Evolutionary conservation across 805 yeast genomes (phyloP).

Genomic region (Nakazawaea ambrosiae): DNA sequence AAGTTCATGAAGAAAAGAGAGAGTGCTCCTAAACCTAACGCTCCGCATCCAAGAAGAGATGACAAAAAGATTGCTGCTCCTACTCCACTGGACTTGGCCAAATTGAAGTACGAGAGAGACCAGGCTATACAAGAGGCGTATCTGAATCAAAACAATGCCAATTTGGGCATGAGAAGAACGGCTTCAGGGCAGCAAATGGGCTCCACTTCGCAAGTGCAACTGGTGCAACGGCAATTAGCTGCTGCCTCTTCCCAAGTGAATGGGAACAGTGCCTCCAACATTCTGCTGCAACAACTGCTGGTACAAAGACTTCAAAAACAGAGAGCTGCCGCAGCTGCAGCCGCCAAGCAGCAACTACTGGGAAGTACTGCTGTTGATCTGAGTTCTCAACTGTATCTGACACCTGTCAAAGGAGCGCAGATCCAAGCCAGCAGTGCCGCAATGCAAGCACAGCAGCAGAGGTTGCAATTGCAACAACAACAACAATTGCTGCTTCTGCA

Average conservation of each 20-base stretch:
- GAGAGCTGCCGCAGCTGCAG: not conserved
- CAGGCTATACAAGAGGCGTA: slow-evolving; percentile 75
- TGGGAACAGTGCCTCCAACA: not conserved
- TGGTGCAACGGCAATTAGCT: slow-evolving; percentile 11
- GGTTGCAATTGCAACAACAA: slow-evolving; percentile 1
- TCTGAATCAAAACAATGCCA: slow-evolving; percentile 21
- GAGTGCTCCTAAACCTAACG: slow-evolving; percentile 53
- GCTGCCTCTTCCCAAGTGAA: slow-evolving; percentile 9
- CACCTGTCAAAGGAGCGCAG: too few species aligned
- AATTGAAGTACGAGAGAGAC: slow-evolving; percentile 79
- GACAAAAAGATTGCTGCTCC: slow-evolving; percentile 47
- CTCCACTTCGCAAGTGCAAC: slow-evolving; percentile 7
- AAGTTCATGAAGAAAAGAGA: slow-evolving; percentile 88
- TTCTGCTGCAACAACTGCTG: slow-evolving; percentile 12
- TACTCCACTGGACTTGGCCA: slow-evolving; percentile 79
- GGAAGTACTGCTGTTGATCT: too few species aligned
- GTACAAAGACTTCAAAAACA: slow-evolving; percentile 7
- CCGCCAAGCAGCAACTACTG: too few species aligned
- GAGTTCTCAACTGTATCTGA: too few species aligned
- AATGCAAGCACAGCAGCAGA: slow-evolving; percentile 1
- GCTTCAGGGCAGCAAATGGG: slow-evolving; percentile 1
- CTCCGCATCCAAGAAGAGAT: slow-evolving; percentile 27
- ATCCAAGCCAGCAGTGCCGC: not conserved
- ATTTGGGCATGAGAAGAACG: not conserved
- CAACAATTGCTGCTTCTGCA: slow-evolving; percentile 13